phyloP scores from a whole-genome alignment of 1,139 yeast species.

The Blastobotrys proliferans region DNA sequence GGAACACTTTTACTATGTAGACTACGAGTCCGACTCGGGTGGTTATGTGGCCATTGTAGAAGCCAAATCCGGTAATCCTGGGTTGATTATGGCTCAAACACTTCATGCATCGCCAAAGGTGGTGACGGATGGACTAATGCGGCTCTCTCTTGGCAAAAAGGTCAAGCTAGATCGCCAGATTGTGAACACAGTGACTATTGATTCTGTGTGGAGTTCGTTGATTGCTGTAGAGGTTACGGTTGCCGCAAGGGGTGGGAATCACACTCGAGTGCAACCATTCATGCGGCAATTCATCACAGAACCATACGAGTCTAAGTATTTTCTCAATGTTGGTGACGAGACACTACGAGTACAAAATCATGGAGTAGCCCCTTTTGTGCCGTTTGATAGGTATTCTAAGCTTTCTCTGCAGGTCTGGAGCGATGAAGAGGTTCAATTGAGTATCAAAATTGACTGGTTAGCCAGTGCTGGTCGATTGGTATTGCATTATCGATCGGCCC shows the following conservation, averaged over 20 bases:
- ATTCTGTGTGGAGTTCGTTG: slow-evolving; percentile 47
- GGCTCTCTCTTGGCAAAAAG: slow-evolving; percentile 6
- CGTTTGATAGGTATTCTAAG: slow-evolving; percentile 19
- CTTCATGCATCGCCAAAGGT: slow-evolving; percentile 32
- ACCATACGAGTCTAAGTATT: slow-evolving; percentile 75
- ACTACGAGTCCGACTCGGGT: slow-evolving; percentile 37
- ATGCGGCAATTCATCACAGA: slow-evolving; percentile 59
- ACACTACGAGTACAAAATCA: slow-evolving; percentile 49
- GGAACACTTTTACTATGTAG: slow-evolving; percentile 46
- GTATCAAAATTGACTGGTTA: slow-evolving; percentile 33
- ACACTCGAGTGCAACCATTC: slow-evolving; percentile 46
- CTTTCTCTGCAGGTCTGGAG: slow-evolving; percentile 34
- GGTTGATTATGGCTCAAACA: slow-evolving; percentile 30
- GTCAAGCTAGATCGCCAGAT: slow-evolving; percentile 1
- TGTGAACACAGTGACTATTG: slow-evolving; percentile 38
- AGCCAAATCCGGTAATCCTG: slow-evolving; percentile 26
- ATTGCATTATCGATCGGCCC: slow-evolving; percentile 34
- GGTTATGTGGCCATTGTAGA: slow-evolving; percentile 49
- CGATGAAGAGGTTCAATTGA: slow-evolving; percentile 31
- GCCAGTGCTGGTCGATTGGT: slow-evolving; percentile 36
- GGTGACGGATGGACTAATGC: slow-evolving; percentile 31
- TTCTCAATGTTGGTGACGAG: slow-evolving; percentile 44
- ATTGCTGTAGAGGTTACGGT: slow-evolving; percentile 29
- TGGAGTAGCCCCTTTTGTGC: slow-evolving; percentile 73
- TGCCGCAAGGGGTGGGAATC: slow-evolving; percentile 47